Percentiles rank a stretch among this genome's conserved stretches.
phyloP scores from a whole-genome alignment of 176 grass and related monocot species.

The Pharus latifolius region DNA sequence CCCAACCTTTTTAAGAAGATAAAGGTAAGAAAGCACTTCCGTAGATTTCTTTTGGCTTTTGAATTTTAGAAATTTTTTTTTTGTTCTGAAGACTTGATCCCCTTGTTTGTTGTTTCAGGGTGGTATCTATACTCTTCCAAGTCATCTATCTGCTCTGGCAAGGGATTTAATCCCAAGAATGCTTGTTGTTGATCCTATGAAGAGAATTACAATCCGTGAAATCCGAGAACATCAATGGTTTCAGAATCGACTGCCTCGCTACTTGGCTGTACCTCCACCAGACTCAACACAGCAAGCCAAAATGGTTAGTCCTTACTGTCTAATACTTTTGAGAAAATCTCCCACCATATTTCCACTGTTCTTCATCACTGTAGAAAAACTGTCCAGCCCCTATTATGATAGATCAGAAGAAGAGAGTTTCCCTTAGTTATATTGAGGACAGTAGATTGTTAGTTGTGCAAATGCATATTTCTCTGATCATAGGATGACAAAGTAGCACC shows the following conservation, averaged over 20 bases:
- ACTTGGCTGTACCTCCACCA: slow-evolving; percentile 84
- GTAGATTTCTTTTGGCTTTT: background rate
- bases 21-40: slow-evolving; percentile 43
- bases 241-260: slow-evolving; percentile 56
- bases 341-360: background rate
- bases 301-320: slow-evolving; percentile 40
- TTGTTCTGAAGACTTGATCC: slow-evolving; percentile 2
- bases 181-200: slow-evolving; percentile 95
- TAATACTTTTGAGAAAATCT: background rate
- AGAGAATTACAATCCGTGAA: slow-evolving; percentile 82
- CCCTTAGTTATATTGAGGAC: no score
- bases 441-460: background rate
- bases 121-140: slow-evolving; percentile 92
- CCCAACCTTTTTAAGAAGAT: slow-evolving; percentile 94
- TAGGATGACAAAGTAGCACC: background rate
- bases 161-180: slow-evolving; percentile 93
- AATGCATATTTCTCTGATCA: background rate
- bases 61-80: background rate
- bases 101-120: slow-evolving; percentile 34
- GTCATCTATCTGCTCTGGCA: slow-evolving; percentile 81
- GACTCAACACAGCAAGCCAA: slow-evolving; percentile 76
- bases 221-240: slow-evolving; percentile 95
- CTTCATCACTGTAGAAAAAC: background rate
- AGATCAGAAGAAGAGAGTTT: no score
- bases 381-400: no score